Conservation (phyloP, 2,329 filamentous ascomycete genomes). For the Coleophoma cylindrospora region DNA sequence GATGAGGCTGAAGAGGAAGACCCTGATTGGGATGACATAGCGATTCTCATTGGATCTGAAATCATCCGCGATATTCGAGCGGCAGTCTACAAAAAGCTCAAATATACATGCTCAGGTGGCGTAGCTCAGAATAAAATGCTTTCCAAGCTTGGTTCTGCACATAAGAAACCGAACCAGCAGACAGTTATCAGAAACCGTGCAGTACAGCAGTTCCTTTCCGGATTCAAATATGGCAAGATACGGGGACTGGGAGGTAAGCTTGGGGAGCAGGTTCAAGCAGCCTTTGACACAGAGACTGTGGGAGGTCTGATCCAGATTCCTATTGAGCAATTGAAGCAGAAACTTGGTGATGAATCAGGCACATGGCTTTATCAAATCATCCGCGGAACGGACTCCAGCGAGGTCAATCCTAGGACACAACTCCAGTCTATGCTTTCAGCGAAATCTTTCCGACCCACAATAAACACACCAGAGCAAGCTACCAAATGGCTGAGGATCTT, state of each 20-base stretch:
- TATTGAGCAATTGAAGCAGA: conserved; percentile 70
- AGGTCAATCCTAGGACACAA: conserved; percentile 85
- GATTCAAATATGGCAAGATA: conserved; percentile 93
- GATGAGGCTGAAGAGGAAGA: conserved; percentile 70
- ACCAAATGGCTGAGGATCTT: conserved; percentile 87
- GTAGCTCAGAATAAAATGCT: conserved; percentile 91
- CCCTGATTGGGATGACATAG: conserved; percentile 95
- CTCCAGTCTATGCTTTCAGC: conserved; percentile 98
- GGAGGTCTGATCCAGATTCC: conserved; percentile 69
- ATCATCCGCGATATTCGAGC: conserved; percentile 74
- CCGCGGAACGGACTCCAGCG: conserved; percentile 78
- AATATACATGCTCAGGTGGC: conserved; percentile 90
- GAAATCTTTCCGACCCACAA: conserved; percentile 86
- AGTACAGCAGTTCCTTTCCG: conserved; percentile 69
- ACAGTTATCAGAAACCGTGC: conserved; percentile 90
- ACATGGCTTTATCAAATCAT: conserved; percentile 81
- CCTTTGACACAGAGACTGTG: conserved; percentile 76
- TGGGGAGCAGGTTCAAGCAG: conserved; percentile 77
- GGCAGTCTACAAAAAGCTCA: conserved; percentile 62
- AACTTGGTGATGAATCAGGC: conserved; percentile 78
- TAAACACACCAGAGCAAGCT: conserved; percentile 74
- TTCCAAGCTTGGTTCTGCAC: conserved; percentile 84
- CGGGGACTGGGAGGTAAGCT: conserved; percentile 93
- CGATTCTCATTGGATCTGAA: conserved; percentile 79
- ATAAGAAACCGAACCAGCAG: conserved; percentile 92